phyloP scores from a whole-genome alignment of 2,329 filamentous ascomycete species.

The Microcyclospora tardicrescens region DNA sequence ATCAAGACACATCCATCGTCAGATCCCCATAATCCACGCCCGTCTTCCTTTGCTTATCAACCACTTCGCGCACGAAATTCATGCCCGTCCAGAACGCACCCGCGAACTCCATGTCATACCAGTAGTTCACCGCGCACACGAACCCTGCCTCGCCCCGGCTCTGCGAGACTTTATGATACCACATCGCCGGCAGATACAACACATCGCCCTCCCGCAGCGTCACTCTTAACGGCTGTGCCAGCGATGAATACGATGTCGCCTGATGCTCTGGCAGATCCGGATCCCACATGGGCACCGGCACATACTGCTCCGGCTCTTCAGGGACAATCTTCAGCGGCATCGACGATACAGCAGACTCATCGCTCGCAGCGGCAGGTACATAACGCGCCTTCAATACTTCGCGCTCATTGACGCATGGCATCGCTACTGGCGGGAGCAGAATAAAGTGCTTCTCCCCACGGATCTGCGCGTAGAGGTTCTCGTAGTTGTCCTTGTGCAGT shows the following conservation, averaged over 20 bases:
- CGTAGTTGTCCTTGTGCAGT: constrained; percentile 71
- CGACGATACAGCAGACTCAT: background rate
- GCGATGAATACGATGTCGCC: constrained; percentile 45
- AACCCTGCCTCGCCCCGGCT: constrained; percentile 54
- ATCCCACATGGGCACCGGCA: constrained; percentile 65
- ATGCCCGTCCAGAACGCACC: constrained; percentile 53
- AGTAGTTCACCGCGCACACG: constrained; percentile 71
- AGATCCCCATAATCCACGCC: constrained; percentile 14
- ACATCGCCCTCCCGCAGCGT: constrained; percentile 63
- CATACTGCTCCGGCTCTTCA: constrained; percentile 8
- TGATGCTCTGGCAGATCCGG: constrained; percentile 44
- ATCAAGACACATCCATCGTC: background rate
- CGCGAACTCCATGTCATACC: constrained; percentile 71
- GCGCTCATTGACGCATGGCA: constrained; percentile 55
- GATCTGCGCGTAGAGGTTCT: constrained; percentile 72
- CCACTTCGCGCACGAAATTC: constrained; percentile 33
- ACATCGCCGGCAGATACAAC: constrained; percentile 69
- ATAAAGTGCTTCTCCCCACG: constrained; percentile 62
- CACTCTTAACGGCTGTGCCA: constrained; percentile 51
- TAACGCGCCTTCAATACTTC: constrained; percentile 48
- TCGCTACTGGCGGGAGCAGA: constrained; percentile 57
- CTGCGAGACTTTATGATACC: constrained; percentile 76
- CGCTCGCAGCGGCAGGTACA: constrained; percentile 18
- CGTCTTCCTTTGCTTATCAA: constrained; percentile 4
- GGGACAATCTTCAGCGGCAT: background rate